Evolutionary conservation across 495 filamentous ascomycete species (phyloP).

Genomic region (Xylaria castorea): DNA sequence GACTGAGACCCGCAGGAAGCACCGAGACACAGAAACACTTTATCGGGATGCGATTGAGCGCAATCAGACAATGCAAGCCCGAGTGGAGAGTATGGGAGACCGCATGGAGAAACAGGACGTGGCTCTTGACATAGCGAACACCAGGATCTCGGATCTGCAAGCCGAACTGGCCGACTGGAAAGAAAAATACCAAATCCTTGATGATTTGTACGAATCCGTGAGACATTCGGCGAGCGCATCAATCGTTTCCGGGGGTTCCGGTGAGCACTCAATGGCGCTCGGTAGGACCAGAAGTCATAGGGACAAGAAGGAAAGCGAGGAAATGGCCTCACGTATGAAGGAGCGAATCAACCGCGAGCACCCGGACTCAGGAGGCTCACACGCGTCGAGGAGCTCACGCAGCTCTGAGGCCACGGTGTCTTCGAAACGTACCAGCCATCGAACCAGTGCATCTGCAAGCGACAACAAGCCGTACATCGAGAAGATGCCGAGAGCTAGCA

Average conservation of each 20-base stretch:
- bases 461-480: constrained; percentile 40
- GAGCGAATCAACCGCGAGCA: constrained; percentile 30
- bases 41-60: constrained; percentile 36
- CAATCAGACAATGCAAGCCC: constrained; percentile 21
- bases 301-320: constrained; percentile 26
- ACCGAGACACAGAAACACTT: constrained; percentile 28
- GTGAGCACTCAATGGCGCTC: constrained; percentile 30
- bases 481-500: constrained; percentile 33
- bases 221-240: constrained; percentile 29
- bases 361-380: constrained; percentile 11
- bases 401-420: constrained; percentile 27
- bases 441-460: constrained; percentile 27
- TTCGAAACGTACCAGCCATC: constrained; percentile 34
- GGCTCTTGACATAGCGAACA: constrained; percentile 22
- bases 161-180: constrained; percentile 14
- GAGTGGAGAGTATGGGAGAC: constrained; percentile 15
- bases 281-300: constrained; percentile 29
- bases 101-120: constrained; percentile 24
- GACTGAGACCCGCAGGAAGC: constrained; percentile 30
- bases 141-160: constrained; percentile 30
- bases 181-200: constrained; percentile 29
- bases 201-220: constrained; percentile 26
- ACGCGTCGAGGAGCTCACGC: constrained; percentile 28
- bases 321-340: constrained; percentile 28
- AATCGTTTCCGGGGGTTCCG: constrained; percentile 32